A percentile compares a stretch with the other conserved stretches of the same genome.
These are phyloP conservation scores for Osmozyma mogii DNA, from an alignment of 805 yeast genomes.

Conservation along the genomic window DNA sequence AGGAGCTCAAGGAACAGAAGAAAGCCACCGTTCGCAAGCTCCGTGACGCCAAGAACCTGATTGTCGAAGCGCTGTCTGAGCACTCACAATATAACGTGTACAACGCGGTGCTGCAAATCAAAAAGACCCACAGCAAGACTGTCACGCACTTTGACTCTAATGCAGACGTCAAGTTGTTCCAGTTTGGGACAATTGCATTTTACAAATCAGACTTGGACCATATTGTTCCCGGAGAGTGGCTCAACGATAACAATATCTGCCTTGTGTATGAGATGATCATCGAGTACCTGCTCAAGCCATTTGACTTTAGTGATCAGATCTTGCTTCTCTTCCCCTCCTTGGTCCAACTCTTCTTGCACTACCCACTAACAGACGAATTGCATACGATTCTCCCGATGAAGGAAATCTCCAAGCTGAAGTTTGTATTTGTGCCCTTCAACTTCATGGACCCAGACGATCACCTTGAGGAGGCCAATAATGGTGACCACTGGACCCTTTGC, in stretches of 20 bases:
- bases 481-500: conserved; percentile 71
- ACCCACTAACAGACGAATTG: conserved; percentile 30
- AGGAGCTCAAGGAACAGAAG: conserved; percentile 5
- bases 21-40: conserved; percentile 1
- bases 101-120: conserved; percentile 5
- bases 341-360: conserved; percentile 51
- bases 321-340: conserved; percentile 49
- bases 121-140: conserved; percentile 3
- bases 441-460: conserved; percentile 37
- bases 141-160: no score
- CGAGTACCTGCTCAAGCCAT: conserved; percentile 15
- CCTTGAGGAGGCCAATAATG: conserved; percentile 51
- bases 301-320: conserved; percentile 16
- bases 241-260: conserved; percentile 62
- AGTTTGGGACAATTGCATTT: conserved; percentile 50
- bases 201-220: conserved; percentile 52
- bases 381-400: conserved; percentile 27
- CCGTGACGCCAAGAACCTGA: no score
- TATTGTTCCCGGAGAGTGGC: conserved; percentile 61
- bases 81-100: conserved; percentile 3
- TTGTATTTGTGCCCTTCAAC: conserved; percentile 62
- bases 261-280: conserved; percentile 47
- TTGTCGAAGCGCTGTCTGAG: background rate
- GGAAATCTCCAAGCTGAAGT: conserved; percentile 27
- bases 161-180: conserved; percentile 28